Base-by-base conservation (phyloP, 345 rosid species). In the Salix caprea region DNA sequence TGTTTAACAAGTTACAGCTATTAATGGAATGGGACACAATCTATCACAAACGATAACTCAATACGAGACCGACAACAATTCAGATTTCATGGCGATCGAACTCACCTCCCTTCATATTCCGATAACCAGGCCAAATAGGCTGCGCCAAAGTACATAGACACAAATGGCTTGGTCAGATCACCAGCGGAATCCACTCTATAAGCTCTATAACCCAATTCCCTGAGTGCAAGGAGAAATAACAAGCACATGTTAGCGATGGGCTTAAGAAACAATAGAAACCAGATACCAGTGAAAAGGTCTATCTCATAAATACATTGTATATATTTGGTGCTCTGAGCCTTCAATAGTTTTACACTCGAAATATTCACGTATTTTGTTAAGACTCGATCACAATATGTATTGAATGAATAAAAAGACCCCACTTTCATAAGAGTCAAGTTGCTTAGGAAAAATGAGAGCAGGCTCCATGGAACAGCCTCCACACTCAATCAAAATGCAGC, bases 91-190 rank as follows among this genome's bases (percentile, higher is more conserved):
- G 68, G 65, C 15, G 56, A 68, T 48, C 24, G 76, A 54, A 58
- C 86, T 4, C 86, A 93, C 99, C 91, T 81, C 80, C 97, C 94
- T 84, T 96, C 96, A 68, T 93, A 93, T 82, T 85, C 87, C 18
- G 94, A 88, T 86, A 96, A 78, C 92, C 93, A 93, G 48, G 92
- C 87, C 76, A 91, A 72, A 74, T 93, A 93, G 39, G 98, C 97
- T 9, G 94, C 94, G 36, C 97, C 96, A 7, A 91, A 93, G 87
- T 93, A 96, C 91, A 91, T 84, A 23, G 98, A 96, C 42, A 87
- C 89, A 78, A 93, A 93, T 80, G 99, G 99, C 74, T 86, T 96
- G 56, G 77, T 83, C 61, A 96, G 73, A 79, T 96, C 97, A 48
- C 88, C 94, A 32, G 46, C 83, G 72, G 89, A 89, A 4, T 91